phyloP scores from a whole-genome alignment of 139 green algal species.

The Gonium pectorale region DNA sequence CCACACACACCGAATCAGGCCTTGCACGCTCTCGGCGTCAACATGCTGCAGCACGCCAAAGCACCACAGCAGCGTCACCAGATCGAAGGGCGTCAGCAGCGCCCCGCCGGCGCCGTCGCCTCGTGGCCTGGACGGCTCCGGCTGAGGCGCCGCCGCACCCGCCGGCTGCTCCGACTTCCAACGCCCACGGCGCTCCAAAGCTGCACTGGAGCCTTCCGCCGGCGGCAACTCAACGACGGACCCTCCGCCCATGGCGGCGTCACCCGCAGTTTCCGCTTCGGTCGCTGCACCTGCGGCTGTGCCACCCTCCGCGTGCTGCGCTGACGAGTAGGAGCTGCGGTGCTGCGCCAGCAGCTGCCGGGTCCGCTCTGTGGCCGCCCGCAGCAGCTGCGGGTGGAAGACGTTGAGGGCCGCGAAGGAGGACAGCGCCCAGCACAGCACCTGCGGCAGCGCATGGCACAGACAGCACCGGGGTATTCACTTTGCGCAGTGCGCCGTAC shows the following conservation, averaged over 20 bases:
- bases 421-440: not conserved
- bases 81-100: not conserved
- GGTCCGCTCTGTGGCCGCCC: not conserved
- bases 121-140: no score
- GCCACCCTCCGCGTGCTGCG: no score
- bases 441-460: not conserved
- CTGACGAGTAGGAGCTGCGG: no score
- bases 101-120: no score
- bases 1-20: not conserved
- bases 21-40: not conserved
- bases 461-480: no score
- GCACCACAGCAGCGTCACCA: constrained; percentile 18
- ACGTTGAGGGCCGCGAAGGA: constrained; percentile 29
- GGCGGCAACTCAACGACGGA: no score
- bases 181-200: no score
- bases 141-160: no score
- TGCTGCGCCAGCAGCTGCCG: constrained; percentile 19
- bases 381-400: constrained; percentile 5
- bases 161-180: no score
- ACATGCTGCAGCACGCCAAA: constrained; percentile 29
- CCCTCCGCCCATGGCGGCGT: no score
- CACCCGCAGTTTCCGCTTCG: not conserved
- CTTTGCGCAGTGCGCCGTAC: no score
- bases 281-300: not conserved
- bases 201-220: no score